Base-by-base conservation (phyloP, 257 asterid species). In the Ballota nigra region DNA sequence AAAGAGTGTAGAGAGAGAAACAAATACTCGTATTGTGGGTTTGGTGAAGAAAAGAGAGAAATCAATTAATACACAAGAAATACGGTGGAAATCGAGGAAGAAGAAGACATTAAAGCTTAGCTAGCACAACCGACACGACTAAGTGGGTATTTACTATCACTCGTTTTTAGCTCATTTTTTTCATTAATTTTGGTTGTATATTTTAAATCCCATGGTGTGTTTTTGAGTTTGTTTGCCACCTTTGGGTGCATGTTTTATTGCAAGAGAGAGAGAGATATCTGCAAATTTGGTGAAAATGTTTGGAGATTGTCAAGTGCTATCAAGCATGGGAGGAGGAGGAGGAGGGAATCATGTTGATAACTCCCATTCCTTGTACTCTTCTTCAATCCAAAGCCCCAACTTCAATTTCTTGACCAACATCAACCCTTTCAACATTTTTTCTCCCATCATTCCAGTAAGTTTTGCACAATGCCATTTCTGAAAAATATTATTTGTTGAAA, bases 281-380 rank as follows among this genome's bases (percentile, higher is more conserved):
- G 7, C 7, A 4, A 34, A 34, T 34, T 34, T 36, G 3, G 43
- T 8, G 13, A 40, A 40, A 40, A 40, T 40, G 99, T 89, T 81
- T 84, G 96, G 97, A 76, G 99, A 95, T 83, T 86, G 95, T 68
- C 96, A 94, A 78, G 91, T 94, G 31, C 73, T 93, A 77, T 82
- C 97, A 58, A 75, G 92, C 33, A 81, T 88, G 89, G 97, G 89
- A 34, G 6, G 6, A 94, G 83, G 23, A 85, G 41, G 41, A 6
- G 60, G 60, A 1, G 9, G n/a, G n/a, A n/a, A n/a, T n/a, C n/a
- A 12, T 23, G 31, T 75, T 49, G 78, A 58, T 18, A 85, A 55
- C 7, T 45, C 78, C 7, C 12, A 80, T 66, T 34, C 84, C 74
- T 73, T 72, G 75, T 49, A 83, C 79, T 55, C 63, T 76, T 66